Evolutionary conservation across 1,284 basidiomycete genomes (phyloP), one percentile per base, ranked within the genome.

Genomic region (Thelephora terrestris): DNA sequence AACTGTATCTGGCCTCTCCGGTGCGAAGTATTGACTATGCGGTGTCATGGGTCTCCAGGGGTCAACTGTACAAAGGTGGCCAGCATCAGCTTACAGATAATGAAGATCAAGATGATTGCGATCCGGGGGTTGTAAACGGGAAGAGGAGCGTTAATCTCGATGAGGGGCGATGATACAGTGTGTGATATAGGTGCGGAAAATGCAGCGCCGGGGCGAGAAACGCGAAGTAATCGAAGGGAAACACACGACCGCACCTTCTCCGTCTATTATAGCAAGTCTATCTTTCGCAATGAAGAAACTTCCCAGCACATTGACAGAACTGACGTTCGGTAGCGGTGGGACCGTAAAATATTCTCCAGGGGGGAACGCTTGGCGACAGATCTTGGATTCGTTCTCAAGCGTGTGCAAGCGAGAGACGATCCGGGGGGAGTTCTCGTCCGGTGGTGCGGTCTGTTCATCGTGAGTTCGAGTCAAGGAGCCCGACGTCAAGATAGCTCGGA

Each of bases 41-140:
- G 91, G 90, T 1, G 93, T 86, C 52, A 81, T 83, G 0, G 89
- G 87, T 52, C 85, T 76, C 92, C 92, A 96, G 3, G 93, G 92
- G 64, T 95, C 91, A 27, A 85, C 85, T 86, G 56, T 10, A 50
- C 21, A 18, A 12, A 32, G 14, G 29, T 10, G 6, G 12, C 14
- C 23, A 47, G 21, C 39, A 44, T 36, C 25, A 42, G 32, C 54
- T 20, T 48, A 47, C 50, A 20, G 21, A 49, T 10, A 40, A 32
- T n/a, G 29, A n/a, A 25, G 20, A 38, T 24, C 24, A 16, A 48
- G 12, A 18, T 5, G 29, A 36, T 25, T 37, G 16, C 20, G 40
- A 27, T 34, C n/a, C 36, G 16, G 17, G 9, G 9, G 20, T 7
- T 38, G 20, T 20, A 36, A 37, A 23, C n/a, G n/a, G n/a, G n/a